Conservation (phyloP, 805 yeast species). For the Helenozyma rhizophorensis region DNA sequence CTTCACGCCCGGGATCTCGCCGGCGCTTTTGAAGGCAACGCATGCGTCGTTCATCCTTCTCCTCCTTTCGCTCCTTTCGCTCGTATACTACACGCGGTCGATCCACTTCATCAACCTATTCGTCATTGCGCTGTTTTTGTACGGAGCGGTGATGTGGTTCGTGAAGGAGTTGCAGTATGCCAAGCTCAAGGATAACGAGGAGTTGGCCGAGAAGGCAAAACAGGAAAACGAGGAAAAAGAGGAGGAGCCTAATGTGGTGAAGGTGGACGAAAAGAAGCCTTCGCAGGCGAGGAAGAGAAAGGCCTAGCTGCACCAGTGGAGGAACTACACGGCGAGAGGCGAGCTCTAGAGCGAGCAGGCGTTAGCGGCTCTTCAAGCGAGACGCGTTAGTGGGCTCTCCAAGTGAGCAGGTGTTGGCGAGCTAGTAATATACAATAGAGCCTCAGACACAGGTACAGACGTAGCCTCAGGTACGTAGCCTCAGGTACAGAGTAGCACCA, state of each 20-base stretch:
- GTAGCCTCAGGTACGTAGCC: no score
- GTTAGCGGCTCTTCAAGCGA: no score
- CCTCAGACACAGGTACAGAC: no score
- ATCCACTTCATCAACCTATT: constrained; percentile 61
- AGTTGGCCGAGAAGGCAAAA: constrained; percentile 27
- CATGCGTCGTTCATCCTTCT: constrained; percentile 75
- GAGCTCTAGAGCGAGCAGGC: no score
- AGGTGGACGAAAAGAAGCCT: constrained; percentile 14
- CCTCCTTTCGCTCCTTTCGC: constrained; percentile 48
- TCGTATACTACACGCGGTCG: constrained; percentile 58
- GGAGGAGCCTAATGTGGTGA: no score
- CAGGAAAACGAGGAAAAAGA: constrained; percentile 2
- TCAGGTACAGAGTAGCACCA: no score
- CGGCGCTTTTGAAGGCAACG: constrained; percentile 84
- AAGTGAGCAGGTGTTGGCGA: no score
- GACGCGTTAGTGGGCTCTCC: no score
- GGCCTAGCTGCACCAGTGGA: constrained; percentile 1
- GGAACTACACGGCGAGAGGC: no score
- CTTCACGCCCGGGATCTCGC: constrained; percentile 89
- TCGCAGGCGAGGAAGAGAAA: constrained; percentile 12
- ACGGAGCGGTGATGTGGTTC: constrained; percentile 88
- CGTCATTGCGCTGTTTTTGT: constrained; percentile 58
- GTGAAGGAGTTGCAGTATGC: constrained; percentile 57
- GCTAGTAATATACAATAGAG: no score
- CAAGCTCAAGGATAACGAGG: constrained; percentile 43